Conservation (phyloP, 768 basidiomycete species). For the Suillus lakei region DNA sequence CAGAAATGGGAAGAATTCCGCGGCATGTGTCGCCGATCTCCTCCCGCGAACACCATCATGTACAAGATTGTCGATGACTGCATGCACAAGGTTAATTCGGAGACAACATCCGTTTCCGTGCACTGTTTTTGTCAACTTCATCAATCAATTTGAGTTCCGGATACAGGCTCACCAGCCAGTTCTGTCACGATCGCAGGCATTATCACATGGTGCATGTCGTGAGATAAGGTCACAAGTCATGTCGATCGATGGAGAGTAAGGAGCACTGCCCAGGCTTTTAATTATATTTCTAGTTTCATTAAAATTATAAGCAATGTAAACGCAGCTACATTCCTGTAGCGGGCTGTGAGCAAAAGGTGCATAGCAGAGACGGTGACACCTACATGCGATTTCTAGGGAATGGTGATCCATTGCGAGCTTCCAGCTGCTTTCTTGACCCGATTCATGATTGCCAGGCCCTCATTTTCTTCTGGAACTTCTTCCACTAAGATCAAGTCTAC, state of each 20-base stretch:
- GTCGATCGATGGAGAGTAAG: not conserved
- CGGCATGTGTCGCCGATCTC: not conserved
- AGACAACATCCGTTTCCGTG: not conserved
- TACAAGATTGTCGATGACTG: not conserved
- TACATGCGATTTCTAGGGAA: slow-evolving; percentile 12
- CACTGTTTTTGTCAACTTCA: not conserved
- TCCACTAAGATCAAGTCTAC: slow-evolving; percentile 88
- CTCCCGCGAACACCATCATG: not conserved
- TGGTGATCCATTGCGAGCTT: slow-evolving; percentile 43
- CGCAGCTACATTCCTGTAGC: not conserved
- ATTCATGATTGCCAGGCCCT: slow-evolving; percentile 96
- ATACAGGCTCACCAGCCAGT: not conserved
- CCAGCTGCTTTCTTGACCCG: slow-evolving; percentile 89
- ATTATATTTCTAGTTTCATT: not conserved
- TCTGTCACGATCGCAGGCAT: not conserved
- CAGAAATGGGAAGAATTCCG: not conserved
- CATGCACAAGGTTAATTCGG: not conserved
- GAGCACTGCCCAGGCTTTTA: too few relatives aligned
- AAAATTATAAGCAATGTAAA: not conserved
- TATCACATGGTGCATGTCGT: not conserved
- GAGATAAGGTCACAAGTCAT: not conserved
- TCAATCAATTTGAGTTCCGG: not conserved
- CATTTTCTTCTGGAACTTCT: slow-evolving; percentile 75
- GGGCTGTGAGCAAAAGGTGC: not conserved
- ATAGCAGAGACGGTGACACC: not conserved